Base-by-base conservation (phyloP, 2,329 filamentous ascomycete genomes). In the Colletotrichum sp. region DNA sequence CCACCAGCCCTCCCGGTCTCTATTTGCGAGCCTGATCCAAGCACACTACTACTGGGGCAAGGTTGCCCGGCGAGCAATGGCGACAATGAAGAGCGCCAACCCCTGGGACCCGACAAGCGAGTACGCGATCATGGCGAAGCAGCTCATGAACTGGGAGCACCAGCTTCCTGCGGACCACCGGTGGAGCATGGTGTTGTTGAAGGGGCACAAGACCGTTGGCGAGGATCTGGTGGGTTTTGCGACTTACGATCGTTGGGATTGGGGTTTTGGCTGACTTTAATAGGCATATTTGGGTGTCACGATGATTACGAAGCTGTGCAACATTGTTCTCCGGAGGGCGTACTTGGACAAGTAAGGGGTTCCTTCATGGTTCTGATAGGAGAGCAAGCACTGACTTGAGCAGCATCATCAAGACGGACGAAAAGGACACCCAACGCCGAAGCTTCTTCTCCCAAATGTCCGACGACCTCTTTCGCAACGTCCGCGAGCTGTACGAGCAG, bases 11-110 rank as follows among this genome's bases (percentile, higher is more conserved):
- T 82, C 85, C 12, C 85, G 89, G 14, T 91, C 90, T 0, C 82
- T 91, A 2, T 91, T 91, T 76, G 90, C 89, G 1, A 88, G 87
- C 1, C 80, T 91, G 4, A 89, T 91, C 77, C 89, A 91, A 75
- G 86, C 87, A 18, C 89, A 90, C 71, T 84, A 89, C 69, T 86
- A 88, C 70, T 91, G 90, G 90, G 89, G 89, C 6, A 84, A 83
- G 14, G 86, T 91, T 14, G 87, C 88, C 4, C 85, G 89, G 5
- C 83, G 89, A 9, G 86, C 88, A 13, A 85, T 89, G 10, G 85
- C 82, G 26, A 85, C 87, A 63, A 85, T 85, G 58, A 86, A 83
- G 30, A 86, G 84, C 68, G 78, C 81, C n/a, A 79, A 82, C 10
- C 89, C 89, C 0, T 88, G 88, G 85, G 87, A 90, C 12, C 76